These are phyloP conservation scores for Pestalotiopsis sp. DNA, from an alignment of 2,329 filamentous ascomycete genomes.

Conservation along the genomic window DNA sequence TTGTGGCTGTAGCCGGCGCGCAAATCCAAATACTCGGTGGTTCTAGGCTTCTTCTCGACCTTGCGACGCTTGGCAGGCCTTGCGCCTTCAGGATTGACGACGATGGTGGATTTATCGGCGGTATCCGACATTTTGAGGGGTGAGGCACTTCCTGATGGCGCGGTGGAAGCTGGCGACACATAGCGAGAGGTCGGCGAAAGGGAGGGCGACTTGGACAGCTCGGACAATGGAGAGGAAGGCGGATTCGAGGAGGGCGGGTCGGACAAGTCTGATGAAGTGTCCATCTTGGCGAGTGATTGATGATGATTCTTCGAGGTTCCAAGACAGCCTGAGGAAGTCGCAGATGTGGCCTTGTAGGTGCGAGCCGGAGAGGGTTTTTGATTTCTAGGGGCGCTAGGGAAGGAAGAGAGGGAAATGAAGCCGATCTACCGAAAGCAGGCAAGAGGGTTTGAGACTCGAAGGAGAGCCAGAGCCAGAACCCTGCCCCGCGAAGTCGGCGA, in stretches of 20 bases:
- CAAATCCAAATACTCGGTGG: constrained; percentile 82
- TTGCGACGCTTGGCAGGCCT: constrained; percentile 78
- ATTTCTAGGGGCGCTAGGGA: not conserved
- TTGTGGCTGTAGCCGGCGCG: constrained; percentile 50
- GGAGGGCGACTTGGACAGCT: constrained; percentile 56
- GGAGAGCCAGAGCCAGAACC: not conserved
- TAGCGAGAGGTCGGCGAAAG: constrained; percentile 51
- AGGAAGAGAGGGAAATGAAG: not conserved
- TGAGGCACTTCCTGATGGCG: constrained; percentile 52
- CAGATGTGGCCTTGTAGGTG: not conserved
- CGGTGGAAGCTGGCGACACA: constrained; percentile 54
- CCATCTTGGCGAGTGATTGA: constrained; percentile 1
- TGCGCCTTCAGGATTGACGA: constrained; percentile 56
- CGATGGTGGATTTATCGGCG: constrained; percentile 32
- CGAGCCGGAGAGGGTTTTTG: not conserved
- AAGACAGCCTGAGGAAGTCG: not conserved
- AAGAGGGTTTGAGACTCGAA: not conserved
- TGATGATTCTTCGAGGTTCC: not conserved
- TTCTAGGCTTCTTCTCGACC: constrained; percentile 65
- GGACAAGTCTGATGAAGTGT: constrained; percentile 32
- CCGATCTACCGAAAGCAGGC: not conserved
- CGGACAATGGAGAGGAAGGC: constrained; percentile 57
- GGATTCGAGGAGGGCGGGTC: constrained; percentile 40
- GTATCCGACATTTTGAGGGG: constrained; percentile 49
- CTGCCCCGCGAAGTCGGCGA: not conserved